Base-by-base conservation (phyloP, 768 basidiomycete species). In the Fistulinella prunicolor region DNA sequence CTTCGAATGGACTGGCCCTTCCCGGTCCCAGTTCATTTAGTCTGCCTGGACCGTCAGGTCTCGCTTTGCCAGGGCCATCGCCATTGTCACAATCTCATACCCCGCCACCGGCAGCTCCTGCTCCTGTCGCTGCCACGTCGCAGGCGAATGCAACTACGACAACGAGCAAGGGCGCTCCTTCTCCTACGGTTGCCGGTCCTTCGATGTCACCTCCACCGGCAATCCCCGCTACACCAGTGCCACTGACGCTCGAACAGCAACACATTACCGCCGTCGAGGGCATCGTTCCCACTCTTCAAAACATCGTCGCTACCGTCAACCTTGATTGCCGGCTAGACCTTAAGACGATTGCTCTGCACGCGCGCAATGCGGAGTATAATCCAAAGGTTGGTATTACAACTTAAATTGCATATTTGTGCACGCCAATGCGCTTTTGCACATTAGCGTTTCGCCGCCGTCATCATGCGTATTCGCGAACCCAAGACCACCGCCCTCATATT, bases 401-500 rank as follows among this genome's bases (percentile, higher is more conserved):
- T 58, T 61, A 24, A 38, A 38, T 55, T 62, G 50, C 41, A 64
- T 63, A 64, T 67, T 69, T 74, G 69, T 70, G 72, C 70, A 72
- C 76, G 72, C 75, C 79, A 77, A 80, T 78, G 80, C 81, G 73
- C 73, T 76, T 62, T 72, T 75, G 74, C 72, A 73, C 77, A 71
- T 75, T 71, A 99, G 96, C 96, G 96, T 86, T 99, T 99, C 77
- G 96, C 95, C 60, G 96, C 96, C 51, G 96, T 98, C 59, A 98
- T 99, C 74, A 99, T 99, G 96, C 92, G 96, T 70, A 98, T 99
- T 65, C 94, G 96, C 58, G 96, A 98, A 61, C 96, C 96, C 42
- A 99, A 99, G 79, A 99, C 96, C 50, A 99, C 96, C 43, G 96
- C 95, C 20, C 83, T 99, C 59, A 98, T 99, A 70, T 99, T 99